Evolutionary conservation across 257 asterid species (phyloP).

Genomic region (Solanum chiquidenum): DNA sequence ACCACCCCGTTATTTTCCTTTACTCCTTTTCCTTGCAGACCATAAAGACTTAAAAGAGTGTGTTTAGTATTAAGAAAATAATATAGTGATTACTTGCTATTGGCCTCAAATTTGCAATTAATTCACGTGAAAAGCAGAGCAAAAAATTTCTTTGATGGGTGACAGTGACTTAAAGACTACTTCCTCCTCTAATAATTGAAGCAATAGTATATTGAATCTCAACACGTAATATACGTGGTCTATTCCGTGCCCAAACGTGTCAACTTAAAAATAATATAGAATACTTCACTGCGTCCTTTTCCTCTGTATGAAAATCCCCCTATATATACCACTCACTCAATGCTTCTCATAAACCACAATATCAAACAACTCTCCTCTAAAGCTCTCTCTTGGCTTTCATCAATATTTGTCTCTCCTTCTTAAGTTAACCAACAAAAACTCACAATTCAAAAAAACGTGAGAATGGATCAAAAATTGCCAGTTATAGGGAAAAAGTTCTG

Average conservation of each 20-base stretch:
- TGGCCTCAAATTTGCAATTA: no score
- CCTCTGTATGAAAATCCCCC: not conserved
- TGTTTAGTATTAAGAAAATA: no score
- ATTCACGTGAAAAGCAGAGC: not conserved
- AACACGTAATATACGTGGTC: not conserved
- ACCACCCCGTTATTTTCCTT: no score
- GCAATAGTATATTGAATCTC: not conserved
- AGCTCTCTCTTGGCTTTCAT: not conserved
- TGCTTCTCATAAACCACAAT: not conserved
- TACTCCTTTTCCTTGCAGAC: no score
- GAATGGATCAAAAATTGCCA: constrained; percentile 4
- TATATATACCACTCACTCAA: not conserved
- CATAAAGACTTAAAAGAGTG: no score
- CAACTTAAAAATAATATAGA: not conserved
- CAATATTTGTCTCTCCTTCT: not conserved
- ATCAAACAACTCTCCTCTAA: not conserved
- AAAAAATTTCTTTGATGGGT: not conserved
- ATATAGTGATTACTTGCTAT: no score
- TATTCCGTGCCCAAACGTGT: not conserved
- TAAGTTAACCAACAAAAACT: not conserved
- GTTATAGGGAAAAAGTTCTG: constrained; percentile 8
- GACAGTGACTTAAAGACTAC: not conserved
- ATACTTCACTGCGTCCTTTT: not conserved
- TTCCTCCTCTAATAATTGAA: not conserved
- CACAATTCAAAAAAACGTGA: not conserved